Conservation (phyloP, 805 yeast species). For the Lipomyces japonicus region DNA sequence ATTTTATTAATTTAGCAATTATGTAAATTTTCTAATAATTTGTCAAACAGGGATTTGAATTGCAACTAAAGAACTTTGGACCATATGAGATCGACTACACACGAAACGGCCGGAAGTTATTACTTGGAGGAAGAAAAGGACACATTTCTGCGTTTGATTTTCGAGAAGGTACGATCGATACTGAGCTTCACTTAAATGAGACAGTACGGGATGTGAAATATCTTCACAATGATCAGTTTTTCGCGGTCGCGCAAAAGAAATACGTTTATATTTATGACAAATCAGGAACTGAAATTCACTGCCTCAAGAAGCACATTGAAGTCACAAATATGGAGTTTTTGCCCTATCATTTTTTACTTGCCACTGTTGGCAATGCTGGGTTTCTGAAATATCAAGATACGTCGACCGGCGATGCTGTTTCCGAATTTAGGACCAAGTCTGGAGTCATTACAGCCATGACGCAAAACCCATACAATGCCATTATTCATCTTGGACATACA, state of each 20-base stretch:
- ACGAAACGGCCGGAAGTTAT: constrained; percentile 78
- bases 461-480: constrained; percentile 94
- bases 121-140: constrained; percentile 87
- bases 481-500: constrained; percentile 86
- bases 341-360: constrained; percentile 87
- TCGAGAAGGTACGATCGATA: constrained; percentile 76
- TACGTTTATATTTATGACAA: constrained; percentile 89
- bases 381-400: constrained; percentile 90
- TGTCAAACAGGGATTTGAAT: constrained; percentile 46
- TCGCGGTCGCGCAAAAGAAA: constrained; percentile 96
- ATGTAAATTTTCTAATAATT: not conserved
- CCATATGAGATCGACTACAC: constrained; percentile 82
- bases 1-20: constrained; percentile 32
- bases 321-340: constrained; percentile 77
- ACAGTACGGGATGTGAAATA: constrained; percentile 87
- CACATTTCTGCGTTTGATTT: constrained; percentile 96
- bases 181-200: constrained; percentile 82
- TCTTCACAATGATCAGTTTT: constrained; percentile 85
- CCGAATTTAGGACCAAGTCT: constrained; percentile 78
- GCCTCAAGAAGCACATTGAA: constrained; percentile 85
- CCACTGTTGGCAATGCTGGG: constrained; percentile 86
- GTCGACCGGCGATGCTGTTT: constrained; percentile 81
- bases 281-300: constrained; percentile 86
- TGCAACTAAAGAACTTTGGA: constrained; percentile 72
- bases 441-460: constrained; percentile 88